Conservation (phyloP, 768 basidiomycete species). For the Strobilomyces confusus region DNA sequence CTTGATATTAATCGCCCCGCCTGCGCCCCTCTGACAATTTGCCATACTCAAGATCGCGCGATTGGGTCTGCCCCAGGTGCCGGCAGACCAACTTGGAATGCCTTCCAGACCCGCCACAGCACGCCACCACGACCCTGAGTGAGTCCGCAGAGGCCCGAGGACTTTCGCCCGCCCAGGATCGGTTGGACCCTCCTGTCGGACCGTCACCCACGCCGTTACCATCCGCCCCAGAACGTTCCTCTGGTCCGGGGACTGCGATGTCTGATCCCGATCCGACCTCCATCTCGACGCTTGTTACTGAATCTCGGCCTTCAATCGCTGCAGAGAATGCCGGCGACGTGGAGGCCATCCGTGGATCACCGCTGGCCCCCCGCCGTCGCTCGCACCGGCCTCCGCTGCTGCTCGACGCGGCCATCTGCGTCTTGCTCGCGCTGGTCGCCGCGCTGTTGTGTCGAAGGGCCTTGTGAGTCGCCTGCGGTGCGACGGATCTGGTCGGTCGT, state of each 20-base stretch:
- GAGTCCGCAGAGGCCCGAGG: conserved; percentile 20
- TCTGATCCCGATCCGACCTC: conserved; percentile 15
- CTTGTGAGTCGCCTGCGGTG: conserved; percentile 33
- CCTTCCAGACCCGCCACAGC: conserved; percentile 59
- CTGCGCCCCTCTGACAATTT: conserved; percentile 9
- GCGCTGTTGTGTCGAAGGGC: conserved; percentile 64
- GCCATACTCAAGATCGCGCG: conserved; percentile 55
- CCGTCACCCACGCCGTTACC: conserved; percentile 13
- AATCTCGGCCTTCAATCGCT: conserved; percentile 7
- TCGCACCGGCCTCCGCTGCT: conserved; percentile 51
- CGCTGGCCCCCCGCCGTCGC: conserved; percentile 13
- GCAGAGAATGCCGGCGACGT: conserved; percentile 2
- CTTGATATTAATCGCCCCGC: conserved; percentile 10
- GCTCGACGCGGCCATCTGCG: conserved; percentile 70
- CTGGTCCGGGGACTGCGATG: conserved; percentile 8
- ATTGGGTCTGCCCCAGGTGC: conserved; percentile 78
- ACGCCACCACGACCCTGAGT: conserved; percentile 14
- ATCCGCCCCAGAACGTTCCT: conserved; percentile 19
- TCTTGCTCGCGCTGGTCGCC: conserved; percentile 64
- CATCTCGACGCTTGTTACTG: conserved; percentile 15
- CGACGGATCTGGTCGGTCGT: too few species aligned
- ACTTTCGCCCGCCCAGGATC: conserved; percentile 16
- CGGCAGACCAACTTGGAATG: conserved; percentile 60
- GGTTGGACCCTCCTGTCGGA: conserved; percentile 14
- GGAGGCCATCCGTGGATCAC: conserved; percentile 20